Evolutionary conservation across 129 eudicot genomes (phyloP), one percentile per base, ranked within the genome.

Genomic region (Saussurea involucrata): DNA sequence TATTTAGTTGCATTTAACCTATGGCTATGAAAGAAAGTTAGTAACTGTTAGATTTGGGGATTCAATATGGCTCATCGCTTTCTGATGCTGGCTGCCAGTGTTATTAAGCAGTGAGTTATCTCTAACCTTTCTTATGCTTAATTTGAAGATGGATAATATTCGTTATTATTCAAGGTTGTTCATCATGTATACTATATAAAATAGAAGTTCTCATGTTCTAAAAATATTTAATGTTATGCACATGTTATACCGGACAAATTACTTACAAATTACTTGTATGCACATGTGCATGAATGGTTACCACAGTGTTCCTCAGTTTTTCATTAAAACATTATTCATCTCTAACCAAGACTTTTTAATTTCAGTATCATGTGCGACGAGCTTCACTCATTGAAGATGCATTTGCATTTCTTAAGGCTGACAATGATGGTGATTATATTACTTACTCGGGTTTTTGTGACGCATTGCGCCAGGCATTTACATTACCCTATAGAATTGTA

Each of bases 361-460:
- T 81, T 66, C 86, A 92, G 97, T 85, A 84, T 83, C 96, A 84
- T 57, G 88, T 92, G 70, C 80, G 85, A 70, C 89, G 90, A 78
- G 89, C 89, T 49, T 92, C 92, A 4, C 72, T 92, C 72, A 86
- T 91, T 0, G 69, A 76, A 21, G 93, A 92, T 67, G 96, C 96
- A n/a, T 92, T 85, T 86, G 96, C 89, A 15, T 86, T 85, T 67
- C 58, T 92, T 63, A 92, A 92, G 86, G 91, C 84, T 12, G 92
- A 87, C 42, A 83, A 81, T 33, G 69, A 66, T 11, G 90, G 89
- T 73, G 83, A 92, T 83, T 84, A 84, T 79, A 84, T 92, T 55
- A 92, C 88, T 40, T 89, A 84, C 81, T 72, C 85, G 18, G 93
- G 84, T 13, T 92, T 92, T 60, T 87, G 91, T 78, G 92, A 89